Evolutionary conservation across 106 monocot genomes (phyloP).

Genomic region (Platanthera zijinensis): DNA sequence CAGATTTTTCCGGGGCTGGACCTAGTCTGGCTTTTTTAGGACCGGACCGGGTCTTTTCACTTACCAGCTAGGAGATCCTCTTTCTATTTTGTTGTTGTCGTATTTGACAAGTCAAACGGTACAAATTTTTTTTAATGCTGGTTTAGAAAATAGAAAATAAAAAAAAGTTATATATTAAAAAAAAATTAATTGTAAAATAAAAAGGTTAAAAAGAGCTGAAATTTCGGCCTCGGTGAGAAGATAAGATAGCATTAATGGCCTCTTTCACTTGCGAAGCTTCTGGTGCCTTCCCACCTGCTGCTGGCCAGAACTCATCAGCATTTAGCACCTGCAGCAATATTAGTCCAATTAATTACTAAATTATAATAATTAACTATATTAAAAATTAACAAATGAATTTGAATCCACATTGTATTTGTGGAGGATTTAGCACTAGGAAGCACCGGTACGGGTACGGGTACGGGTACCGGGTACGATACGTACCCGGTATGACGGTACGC

Average conservation of each 20-base stretch:
- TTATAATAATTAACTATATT: background rate
- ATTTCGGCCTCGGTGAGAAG: constrained; percentile 33
- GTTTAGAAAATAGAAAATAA: background rate
- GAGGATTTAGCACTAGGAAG: too few relatives aligned
- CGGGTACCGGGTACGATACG: too few relatives aligned
- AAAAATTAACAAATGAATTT: too few relatives aligned
- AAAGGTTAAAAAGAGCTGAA: constrained; percentile 10
- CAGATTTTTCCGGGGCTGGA: too few relatives aligned
- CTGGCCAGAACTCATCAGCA: constrained; percentile 91
- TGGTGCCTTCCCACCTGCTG: constrained; percentile 75
- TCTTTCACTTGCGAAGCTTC: constrained; percentile 82
- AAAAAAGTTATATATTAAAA: background rate
- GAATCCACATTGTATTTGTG: too few relatives aligned
- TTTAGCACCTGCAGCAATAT: constrained; percentile 55
- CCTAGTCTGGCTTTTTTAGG: too few relatives aligned
- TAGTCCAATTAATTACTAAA: background rate
- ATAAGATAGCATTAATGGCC: constrained; percentile 80
- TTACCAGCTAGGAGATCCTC: too few relatives aligned
- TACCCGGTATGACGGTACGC: too few relatives aligned
- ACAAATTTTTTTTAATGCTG: background rate
- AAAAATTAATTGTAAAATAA: background rate
- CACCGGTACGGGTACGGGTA: too few relatives aligned
- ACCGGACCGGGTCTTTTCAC: too few relatives aligned
- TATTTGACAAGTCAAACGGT: background rate
- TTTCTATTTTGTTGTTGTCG: background rate